These are phyloP conservation scores for Erigeron philadelphicus DNA, from an alignment of 140 eudicot species.

Conservation along the genomic window DNA sequence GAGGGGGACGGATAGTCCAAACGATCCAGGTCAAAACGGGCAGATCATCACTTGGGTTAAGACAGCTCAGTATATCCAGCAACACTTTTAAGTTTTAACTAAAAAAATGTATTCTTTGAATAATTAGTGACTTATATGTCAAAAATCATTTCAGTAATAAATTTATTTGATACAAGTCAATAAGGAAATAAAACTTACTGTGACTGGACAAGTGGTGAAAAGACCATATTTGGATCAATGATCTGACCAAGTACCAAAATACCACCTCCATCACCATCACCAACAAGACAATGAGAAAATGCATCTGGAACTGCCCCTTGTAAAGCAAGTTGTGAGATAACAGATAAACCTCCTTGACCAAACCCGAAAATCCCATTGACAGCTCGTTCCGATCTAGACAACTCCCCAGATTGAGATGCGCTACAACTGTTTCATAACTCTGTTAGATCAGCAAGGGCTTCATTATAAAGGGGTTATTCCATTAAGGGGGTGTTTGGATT, in stretches of 20 bases:
- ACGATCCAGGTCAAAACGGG: no score
- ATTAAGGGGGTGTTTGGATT: background rate
- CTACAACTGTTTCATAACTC: slow-evolving; percentile 25
- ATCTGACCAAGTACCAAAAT: slow-evolving; percentile 29
- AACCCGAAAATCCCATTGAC: slow-evolving; percentile 25
- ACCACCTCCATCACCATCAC: slow-evolving; percentile 24
- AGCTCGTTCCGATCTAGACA: slow-evolving; percentile 15
- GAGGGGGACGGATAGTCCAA: no score
- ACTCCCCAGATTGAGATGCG: slow-evolving; percentile 22
- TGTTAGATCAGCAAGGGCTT: background rate
- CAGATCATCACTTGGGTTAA: no score
- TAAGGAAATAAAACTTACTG: slow-evolving; percentile 8
- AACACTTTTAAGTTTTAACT: no score
- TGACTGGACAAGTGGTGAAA: slow-evolving; percentile 24
- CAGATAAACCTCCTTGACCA: slow-evolving; percentile 27
- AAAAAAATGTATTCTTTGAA: no score
- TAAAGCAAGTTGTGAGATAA: slow-evolving; percentile 24
- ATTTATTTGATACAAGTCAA: background rate
- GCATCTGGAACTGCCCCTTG: slow-evolving; percentile 24
- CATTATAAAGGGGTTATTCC: background rate
- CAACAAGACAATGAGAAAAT: slow-evolving; percentile 29
- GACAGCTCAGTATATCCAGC: no score
- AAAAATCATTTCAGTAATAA: background rate
- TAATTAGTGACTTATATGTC: background rate
- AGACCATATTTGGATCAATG: slow-evolving; percentile 27